Conservation (phyloP, 2,329 filamentous ascomycete genomes). For the Colletotrichum musicola region DNA sequence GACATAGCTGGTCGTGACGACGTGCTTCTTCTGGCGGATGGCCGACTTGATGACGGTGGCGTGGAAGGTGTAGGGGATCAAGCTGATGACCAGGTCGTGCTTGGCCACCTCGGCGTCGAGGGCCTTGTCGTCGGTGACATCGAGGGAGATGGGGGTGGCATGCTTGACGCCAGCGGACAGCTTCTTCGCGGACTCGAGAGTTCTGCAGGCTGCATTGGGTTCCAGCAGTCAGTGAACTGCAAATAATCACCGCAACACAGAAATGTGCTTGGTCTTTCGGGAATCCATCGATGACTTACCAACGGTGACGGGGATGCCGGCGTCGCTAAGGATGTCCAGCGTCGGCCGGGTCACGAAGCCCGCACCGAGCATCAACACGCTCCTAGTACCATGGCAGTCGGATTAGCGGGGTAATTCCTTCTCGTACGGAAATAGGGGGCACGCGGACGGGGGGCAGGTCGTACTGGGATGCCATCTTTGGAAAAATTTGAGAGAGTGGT, state of each 20-base stretch:
- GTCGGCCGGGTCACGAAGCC: slow-evolving; percentile 74
- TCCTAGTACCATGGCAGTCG: slow-evolving; percentile 5
- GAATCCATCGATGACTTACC: slow-evolving; percentile 57
- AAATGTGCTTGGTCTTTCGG: too few relatives aligned
- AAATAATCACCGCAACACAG: neutral
- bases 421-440: neutral
- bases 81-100: slow-evolving; percentile 81
- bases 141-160: slow-evolving; percentile 82
- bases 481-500: neutral
- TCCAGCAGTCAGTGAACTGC: neutral
- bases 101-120: slow-evolving; percentile 86
- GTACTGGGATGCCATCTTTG: slow-evolving; percentile 36
- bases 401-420: slow-evolving; percentile 13
- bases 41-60: slow-evolving; percentile 91
- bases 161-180: slow-evolving; percentile 80
- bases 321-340: slow-evolving; percentile 71
- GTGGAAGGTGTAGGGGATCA: slow-evolving; percentile 95
- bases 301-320: slow-evolving; percentile 74
- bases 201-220: slow-evolving; percentile 77
- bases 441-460: neutral
- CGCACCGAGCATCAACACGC: slow-evolving; percentile 61
- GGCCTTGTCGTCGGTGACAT: slow-evolving; percentile 81
- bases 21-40: slow-evolving; percentile 93
- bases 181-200: slow-evolving; percentile 80
- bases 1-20: slow-evolving; percentile 95